Percentiles rank a stretch among this genome's conserved stretches.
Evolutionary conservation across 441 rosid genomes (phyloP).

Genomic region (Viola pubescens): DNA sequence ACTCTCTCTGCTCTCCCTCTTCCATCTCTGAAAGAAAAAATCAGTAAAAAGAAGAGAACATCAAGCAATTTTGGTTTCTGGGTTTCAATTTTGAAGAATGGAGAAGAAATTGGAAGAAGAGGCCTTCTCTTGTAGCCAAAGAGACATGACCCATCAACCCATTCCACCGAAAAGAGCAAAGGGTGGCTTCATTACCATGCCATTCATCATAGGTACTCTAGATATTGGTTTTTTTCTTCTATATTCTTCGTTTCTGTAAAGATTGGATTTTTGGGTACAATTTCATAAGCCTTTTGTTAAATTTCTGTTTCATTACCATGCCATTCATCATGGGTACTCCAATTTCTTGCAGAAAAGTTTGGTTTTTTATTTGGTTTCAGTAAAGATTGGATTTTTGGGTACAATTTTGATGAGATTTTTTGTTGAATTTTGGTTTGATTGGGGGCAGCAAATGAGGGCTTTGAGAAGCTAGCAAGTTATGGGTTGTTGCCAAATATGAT

Average conservation of each 20-base stretch:
- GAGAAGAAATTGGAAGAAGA: constrained; percentile 31
- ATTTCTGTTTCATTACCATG: constrained; percentile 49
- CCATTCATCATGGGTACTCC: constrained; percentile 72
- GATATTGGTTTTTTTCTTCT: too few relatives aligned
- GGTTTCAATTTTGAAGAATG: constrained; percentile 14
- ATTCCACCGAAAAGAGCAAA: constrained; percentile 18
- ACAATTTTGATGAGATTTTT: too few relatives aligned
- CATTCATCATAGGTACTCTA: constrained; percentile 65
- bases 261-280: too few relatives aligned
- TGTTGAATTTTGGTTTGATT: constrained; percentile 28
- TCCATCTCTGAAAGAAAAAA: constrained; percentile 1
- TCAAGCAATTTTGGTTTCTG: background rate
- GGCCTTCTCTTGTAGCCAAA: constrained; percentile 24
- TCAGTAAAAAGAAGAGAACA: constrained; percentile 7
- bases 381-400: too few relatives aligned
- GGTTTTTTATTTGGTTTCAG: too few relatives aligned
- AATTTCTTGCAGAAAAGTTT: too few relatives aligned
- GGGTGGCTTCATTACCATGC: constrained; percentile 81
- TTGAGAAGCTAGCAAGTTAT: constrained; percentile 76
- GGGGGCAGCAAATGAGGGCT: constrained; percentile 59
- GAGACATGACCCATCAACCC: constrained; percentile 20
- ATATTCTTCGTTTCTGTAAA: too few relatives aligned
- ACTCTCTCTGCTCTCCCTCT: constrained; percentile 6
- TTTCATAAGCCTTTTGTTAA: too few relatives aligned
- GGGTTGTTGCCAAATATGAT: constrained; percentile 72